Evolutionary conservation across 1,284 basidiomycete genomes (phyloP), one percentile per base, ranked within the genome.

Genomic region (Neotropicomus parvogracilis): DNA sequence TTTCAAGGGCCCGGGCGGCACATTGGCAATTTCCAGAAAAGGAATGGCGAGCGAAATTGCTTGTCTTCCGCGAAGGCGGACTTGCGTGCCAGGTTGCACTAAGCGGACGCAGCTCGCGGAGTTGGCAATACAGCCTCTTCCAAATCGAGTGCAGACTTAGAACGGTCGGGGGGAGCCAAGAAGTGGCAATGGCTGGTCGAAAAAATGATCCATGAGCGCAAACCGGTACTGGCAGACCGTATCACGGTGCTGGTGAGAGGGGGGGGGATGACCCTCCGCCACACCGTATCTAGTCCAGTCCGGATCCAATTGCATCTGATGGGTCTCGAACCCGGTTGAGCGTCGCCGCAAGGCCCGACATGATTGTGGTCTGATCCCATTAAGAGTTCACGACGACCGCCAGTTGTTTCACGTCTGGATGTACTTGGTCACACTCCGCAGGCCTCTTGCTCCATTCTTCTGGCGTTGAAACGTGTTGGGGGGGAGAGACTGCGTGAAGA

Each of bases 1-100:
- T 32, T 13, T 7, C 31, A 32, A 19, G 26, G 17, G 31, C 27
- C 16, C 6, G 26, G 19, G 8, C 11, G 4, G 19, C 19, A 33
- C 44, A 20, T 35, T 14, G 24, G 32, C 32, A 28, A 44, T 28
- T 17, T 44, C 42, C 42, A 19, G 28, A 43, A 48, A 48, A 37
- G 34, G 34, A 48, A 45, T 29, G 21, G 29, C 16, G 21, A 5
- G 13, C 35, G n/a, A 3, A 20, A 21, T 29, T 17, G 16, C 27
- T 7, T 19, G 6, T 27, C 53, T 57, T 66, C 64, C 66, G 66
- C 63, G 65, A 64, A 47, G 48, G 57, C 56, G 61, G 52, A 64
- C 61, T 64, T 64, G 37, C n/a, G 44, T 44, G 20, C 36, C 10
- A 12, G n/a, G 48, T 43, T 28, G 19, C 49, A 49, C 49, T 48